phyloP scores from a whole-genome alignment of 306 rosid species.

The Lathyrus tuberosus region DNA sequence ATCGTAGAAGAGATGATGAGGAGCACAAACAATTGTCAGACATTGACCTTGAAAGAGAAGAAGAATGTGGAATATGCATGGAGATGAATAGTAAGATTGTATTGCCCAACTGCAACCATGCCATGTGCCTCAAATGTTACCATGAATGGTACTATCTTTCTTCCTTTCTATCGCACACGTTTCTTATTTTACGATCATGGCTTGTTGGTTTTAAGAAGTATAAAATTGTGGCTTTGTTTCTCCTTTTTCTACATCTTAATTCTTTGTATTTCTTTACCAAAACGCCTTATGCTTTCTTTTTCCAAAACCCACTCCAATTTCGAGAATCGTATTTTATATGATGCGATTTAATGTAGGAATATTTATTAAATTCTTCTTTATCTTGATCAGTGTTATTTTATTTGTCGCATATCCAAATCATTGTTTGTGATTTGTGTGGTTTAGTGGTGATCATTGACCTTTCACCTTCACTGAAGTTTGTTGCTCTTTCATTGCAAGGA shows the following conservation, averaged over 20 bases:
- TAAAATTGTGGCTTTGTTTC: constrained; percentile 7
- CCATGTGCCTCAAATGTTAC: constrained; percentile 93
- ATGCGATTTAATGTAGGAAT: background rate
- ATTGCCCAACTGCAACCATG: constrained; percentile 90
- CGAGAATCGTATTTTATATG: background rate
- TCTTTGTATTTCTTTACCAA: constrained; percentile 11
- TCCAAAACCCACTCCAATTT: background rate
- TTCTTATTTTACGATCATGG: background rate
- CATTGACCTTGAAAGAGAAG: constrained; percentile 85
- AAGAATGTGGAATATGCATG: constrained; percentile 99
- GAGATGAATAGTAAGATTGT: constrained; percentile 84
- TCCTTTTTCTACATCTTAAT: constrained; percentile 5
- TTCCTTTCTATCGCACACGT: constrained; percentile 27
- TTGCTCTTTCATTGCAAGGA: background rate
- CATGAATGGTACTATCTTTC: constrained; percentile 72
- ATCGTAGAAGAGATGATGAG: constrained; percentile 71
- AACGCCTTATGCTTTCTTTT: background rate
- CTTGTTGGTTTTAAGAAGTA: constrained; percentile 12
- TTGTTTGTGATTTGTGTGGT: background rate
- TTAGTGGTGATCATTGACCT: background rate
- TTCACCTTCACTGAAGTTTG: constrained; percentile 2
- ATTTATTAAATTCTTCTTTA: background rate
- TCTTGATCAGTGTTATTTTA: background rate
- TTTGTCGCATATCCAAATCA: background rate
- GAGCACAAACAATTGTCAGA: constrained; percentile 59